phyloP scores from a whole-genome alignment of 495 filamentous ascomycete species.

The Rhypophila decipiens region DNA sequence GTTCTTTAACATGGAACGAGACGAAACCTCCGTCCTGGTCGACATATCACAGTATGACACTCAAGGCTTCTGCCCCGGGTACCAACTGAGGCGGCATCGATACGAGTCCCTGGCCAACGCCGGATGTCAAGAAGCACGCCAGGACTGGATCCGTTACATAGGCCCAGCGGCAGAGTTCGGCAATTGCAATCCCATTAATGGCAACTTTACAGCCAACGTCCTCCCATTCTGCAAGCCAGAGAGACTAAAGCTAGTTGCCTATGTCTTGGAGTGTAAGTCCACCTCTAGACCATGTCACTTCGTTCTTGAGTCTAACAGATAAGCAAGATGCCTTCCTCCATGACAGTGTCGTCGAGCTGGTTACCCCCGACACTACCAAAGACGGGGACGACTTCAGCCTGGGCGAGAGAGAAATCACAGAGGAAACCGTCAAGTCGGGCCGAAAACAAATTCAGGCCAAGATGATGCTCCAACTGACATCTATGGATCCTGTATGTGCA shows the following conservation, averaged over 20 bases:
- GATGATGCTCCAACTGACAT: neutral
- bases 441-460: constrained; percentile 4
- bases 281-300: too few relatives aligned
- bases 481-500: neutral
- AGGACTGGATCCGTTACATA: neutral
- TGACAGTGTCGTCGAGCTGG: neutral
- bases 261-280: neutral
- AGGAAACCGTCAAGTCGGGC: neutral
- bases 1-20: too few relatives aligned
- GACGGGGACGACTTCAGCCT: neutral
- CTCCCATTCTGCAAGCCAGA: neutral
- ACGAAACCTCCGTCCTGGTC: too few relatives aligned
- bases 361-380: neutral
- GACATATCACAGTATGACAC: neutral
- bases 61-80: neutral
- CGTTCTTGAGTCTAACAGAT: neutral
- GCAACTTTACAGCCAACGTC: neutral
- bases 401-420: neutral
- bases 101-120: neutral
- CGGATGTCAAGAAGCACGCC: neutral
- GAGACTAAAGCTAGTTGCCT: neutral
- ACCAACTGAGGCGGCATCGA: neutral
- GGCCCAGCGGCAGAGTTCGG: neutral
- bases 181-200: neutral
- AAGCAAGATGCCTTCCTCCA: neutral